phyloP scores from a whole-genome alignment of 148 eudicot species.

The Persicaria maculosa region DNA sequence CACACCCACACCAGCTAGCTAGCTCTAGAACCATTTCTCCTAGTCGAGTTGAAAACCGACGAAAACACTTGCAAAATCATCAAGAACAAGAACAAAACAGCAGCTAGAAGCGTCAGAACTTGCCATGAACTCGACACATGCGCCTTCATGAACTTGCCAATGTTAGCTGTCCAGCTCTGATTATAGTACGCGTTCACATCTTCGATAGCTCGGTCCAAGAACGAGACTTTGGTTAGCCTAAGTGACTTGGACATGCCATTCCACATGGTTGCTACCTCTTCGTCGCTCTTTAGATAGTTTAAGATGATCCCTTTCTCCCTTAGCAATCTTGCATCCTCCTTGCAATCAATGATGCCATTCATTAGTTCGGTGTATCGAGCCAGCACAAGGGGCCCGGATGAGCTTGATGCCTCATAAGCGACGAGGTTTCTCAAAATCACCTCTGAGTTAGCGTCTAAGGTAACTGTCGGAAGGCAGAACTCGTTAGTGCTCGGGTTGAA shows the following conservation, averaged over 20 bases:
- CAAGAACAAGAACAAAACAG: conserved; percentile 24
- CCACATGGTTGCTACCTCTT: conserved; percentile 49
- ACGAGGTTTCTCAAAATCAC: conserved; percentile 34
- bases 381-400: conserved; percentile 28
- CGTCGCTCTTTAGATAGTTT: conserved; percentile 45
- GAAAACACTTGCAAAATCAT: conserved; percentile 27
- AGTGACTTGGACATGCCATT: conserved; percentile 57
- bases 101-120: conserved; percentile 26
- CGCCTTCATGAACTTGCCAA: conserved; percentile 21
- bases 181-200: conserved; percentile 45
- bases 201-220: conserved; percentile 44
- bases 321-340: conserved; percentile 43
- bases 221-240: conserved; percentile 39
- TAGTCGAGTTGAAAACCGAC: conserved; percentile 20
- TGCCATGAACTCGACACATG: conserved; percentile 38
- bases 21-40: conserved; percentile 7
- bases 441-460: conserved; percentile 25
- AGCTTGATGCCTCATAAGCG: conserved; percentile 45
- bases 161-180: conserved; percentile 34
- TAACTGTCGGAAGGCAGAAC: conserved; percentile 23
- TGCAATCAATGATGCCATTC: conserved; percentile 56
- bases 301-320: conserved; percentile 42
- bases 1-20: not conserved
- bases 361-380: conserved; percentile 53
- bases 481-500: conserved; percentile 16